These are phyloP conservation scores for Lachnellula suecica DNA, from an alignment of 2,329 filamentous ascomycete species.

Conservation along the genomic window DNA sequence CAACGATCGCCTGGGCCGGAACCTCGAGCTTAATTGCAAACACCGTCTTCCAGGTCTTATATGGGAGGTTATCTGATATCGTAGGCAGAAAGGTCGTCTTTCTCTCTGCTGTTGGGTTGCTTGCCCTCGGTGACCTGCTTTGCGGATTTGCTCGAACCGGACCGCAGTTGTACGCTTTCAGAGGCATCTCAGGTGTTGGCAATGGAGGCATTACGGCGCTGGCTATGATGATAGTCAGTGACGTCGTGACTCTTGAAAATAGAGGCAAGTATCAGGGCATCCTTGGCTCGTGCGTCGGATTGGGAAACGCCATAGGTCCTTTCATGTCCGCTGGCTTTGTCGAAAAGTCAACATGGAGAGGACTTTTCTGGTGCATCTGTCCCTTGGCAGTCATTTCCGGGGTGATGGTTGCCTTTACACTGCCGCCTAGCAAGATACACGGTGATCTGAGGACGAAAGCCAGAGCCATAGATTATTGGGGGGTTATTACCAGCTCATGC, in stretches of 20 bases:
- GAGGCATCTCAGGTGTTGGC: slow-evolving; percentile 60
- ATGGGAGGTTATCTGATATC: slow-evolving; percentile 61
- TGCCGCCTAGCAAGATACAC: slow-evolving; percentile 52
- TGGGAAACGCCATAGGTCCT: slow-evolving; percentile 43
- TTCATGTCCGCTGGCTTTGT: slow-evolving; percentile 43
- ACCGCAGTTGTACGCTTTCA: slow-evolving; percentile 60
- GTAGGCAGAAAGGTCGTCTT: slow-evolving; percentile 60
- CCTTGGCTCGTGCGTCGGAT: slow-evolving; percentile 38
- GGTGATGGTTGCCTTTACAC: slow-evolving; percentile 44
- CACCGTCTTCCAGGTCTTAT: slow-evolving; percentile 64
- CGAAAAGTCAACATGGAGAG: slow-evolving; percentile 40
- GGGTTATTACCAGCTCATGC: slow-evolving; percentile 52
- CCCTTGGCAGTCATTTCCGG: slow-evolving; percentile 49
- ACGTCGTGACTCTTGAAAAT: slow-evolving; percentile 57
- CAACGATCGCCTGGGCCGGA: slow-evolving; percentile 56
- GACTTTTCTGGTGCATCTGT: slow-evolving; percentile 49
- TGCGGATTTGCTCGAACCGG: slow-evolving; percentile 57
- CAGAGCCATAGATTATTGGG: slow-evolving; percentile 58
- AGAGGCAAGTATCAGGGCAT: slow-evolving; percentile 54
- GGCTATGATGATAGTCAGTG: slow-evolving; percentile 61
- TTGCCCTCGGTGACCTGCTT: slow-evolving; percentile 56
- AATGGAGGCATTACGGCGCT: slow-evolving; percentile 60
- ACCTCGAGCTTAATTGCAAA: slow-evolving; percentile 54
- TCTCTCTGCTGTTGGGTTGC: slow-evolving; percentile 49
- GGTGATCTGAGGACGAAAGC: slow-evolving; percentile 46